Evolutionary conservation across 1,284 basidiomycete genomes (phyloP).

Genomic region (Pseudomicrostroma phylloplanum): DNA sequence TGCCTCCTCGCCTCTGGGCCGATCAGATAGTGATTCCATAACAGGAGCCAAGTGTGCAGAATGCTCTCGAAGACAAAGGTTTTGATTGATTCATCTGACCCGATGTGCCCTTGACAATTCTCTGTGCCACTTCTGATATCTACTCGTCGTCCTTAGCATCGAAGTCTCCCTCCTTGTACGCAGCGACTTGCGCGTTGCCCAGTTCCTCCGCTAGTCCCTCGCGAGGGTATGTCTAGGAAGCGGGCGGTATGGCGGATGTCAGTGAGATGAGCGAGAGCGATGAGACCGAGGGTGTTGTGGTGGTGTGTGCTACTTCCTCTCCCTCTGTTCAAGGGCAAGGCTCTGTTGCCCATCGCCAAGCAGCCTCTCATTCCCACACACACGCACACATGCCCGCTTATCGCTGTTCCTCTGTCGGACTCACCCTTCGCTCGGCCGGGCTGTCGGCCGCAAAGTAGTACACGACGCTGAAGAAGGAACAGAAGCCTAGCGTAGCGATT

Average conservation of each 20-base stretch:
- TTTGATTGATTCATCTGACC: background rate
- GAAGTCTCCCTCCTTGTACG: conserved; percentile 32
- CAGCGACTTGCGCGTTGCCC: conserved; percentile 20
- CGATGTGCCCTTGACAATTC: background rate
- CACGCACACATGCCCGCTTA: no score
- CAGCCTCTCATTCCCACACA: no score
- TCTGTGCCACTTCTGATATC: background rate
- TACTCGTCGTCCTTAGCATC: conserved; percentile 23
- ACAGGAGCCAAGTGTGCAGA: background rate
- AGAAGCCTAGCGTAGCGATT: conserved; percentile 29
- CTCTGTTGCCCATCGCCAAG: no score
- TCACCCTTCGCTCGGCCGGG: conserved; percentile 35
- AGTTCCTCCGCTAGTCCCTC: conserved; percentile 45
- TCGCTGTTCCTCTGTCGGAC: background rate
- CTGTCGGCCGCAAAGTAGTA: conserved; percentile 36
- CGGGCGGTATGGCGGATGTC: background rate
- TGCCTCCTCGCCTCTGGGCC: no score
- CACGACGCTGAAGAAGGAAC: conserved; percentile 28
- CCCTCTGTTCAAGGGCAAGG: no score
- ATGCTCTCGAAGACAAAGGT: background rate
- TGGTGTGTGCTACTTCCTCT: background rate
- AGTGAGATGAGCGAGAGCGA: background rate
- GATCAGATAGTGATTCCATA: background rate
- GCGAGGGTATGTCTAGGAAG: conserved; percentile 41
- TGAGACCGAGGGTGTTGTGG: background rate